These are phyloP conservation scores for Cladosporium cucumerinum DNA, from an alignment of 2,329 filamentous ascomycete species.

Conservation along the genomic window DNA sequence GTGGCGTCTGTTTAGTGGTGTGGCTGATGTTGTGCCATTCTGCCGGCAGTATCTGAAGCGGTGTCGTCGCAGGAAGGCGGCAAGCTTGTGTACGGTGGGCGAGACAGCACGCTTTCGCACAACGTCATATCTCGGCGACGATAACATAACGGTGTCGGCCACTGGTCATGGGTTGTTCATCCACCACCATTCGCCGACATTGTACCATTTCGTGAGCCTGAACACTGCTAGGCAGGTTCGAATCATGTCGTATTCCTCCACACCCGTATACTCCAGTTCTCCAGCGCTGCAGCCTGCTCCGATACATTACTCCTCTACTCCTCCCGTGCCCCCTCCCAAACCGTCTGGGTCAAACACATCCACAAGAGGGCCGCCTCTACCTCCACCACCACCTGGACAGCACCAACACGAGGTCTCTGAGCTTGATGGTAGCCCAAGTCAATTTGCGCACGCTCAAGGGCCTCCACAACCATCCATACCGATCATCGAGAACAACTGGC, in stretches of 20 bases:
- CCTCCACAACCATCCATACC: constrained; percentile 23
- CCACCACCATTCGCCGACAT: neutral
- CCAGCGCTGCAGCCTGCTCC: constrained; percentile 19
- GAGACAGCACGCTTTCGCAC: neutral
- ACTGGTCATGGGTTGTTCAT: neutral
- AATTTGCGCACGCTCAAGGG: constrained; percentile 19
- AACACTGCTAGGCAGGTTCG: neutral
- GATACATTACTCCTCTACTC: constrained; percentile 44
- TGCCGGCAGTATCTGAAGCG: constrained; percentile 15
- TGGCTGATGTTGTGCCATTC: neutral
- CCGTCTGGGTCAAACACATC: constrained; percentile 43
- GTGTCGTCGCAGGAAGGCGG: constrained; percentile 7
- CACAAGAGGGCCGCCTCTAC: constrained; percentile 42
- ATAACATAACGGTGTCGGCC: neutral
- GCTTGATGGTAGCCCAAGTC: constrained; percentile 24
- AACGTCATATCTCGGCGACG: constrained; percentile 8
- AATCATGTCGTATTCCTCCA: constrained; percentile 13
- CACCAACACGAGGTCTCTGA: constrained; percentile 27
- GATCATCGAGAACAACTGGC: constrained; percentile 61
- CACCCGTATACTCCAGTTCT: constrained; percentile 4
- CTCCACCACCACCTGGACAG: constrained; percentile 42
- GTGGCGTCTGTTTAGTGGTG: neutral
- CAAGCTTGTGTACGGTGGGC: constrained; percentile 8
- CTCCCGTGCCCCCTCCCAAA: constrained; percentile 48
- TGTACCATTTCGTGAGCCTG: neutral